Evolutionary conservation across 352 stramenopile species (phyloP).

Genomic region (Pythium periplocum): DNA sequence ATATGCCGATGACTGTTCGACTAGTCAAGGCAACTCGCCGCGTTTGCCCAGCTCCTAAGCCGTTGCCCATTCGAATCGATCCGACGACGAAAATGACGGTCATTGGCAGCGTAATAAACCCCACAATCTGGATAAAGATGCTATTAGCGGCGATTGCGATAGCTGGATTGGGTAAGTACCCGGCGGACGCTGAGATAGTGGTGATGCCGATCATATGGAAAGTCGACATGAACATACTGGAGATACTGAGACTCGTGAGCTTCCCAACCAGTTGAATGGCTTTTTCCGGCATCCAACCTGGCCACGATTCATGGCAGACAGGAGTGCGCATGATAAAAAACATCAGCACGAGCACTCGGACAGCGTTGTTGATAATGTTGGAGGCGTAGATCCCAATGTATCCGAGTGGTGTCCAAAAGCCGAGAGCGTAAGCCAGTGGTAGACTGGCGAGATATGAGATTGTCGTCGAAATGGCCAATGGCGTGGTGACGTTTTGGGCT

Average conservation of each 20-base stretch:
- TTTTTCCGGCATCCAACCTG: slow-evolving; percentile 21
- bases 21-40: slow-evolving; percentile 37
- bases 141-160: slow-evolving; percentile 54
- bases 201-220: slow-evolving; percentile 50
- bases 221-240: slow-evolving; percentile 49
- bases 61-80: slow-evolving; percentile 60
- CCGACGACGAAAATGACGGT: slow-evolving; percentile 49
- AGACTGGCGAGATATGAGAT: slow-evolving; percentile 16
- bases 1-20: slow-evolving; percentile 33
- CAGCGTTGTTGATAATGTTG: slow-evolving; percentile 17
- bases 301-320: slow-evolving; percentile 24
- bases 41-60: slow-evolving; percentile 43
- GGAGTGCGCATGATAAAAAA: slow-evolving; percentile 26
- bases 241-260: slow-evolving; percentile 25
- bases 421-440: slow-evolving; percentile 25
- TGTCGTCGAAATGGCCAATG: slow-evolving; percentile 25
- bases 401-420: slow-evolving; percentile 32
- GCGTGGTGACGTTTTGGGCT: slow-evolving; percentile 35
- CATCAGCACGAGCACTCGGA: slow-evolving; percentile 26
- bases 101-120: slow-evolving; percentile 48
- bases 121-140: slow-evolving; percentile 45
- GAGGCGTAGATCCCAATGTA: slow-evolving; percentile 33
- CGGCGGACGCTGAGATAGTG: slow-evolving; percentile 37
- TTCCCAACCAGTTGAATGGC: slow-evolving; percentile 9
- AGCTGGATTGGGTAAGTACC: slow-evolving; percentile 47